Evolutionary conservation across 305 asterid genomes (phyloP), one percentile per base, ranked within the genome.

Genomic region (Petunia hybrid): DNA sequence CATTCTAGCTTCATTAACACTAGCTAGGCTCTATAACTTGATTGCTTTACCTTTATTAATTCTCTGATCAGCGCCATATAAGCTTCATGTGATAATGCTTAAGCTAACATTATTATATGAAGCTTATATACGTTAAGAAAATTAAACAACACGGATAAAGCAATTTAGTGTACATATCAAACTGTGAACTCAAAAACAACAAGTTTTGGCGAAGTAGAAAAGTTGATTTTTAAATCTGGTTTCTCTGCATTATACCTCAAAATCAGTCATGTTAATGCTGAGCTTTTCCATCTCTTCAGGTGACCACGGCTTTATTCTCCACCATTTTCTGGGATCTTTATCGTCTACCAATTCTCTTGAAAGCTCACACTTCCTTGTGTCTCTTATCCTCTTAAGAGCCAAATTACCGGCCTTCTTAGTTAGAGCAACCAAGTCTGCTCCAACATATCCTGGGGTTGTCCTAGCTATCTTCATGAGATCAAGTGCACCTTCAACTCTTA

Each of bases 401-500:
- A 93, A 82, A 83, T 89, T 90, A 71, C 97, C 97, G 85, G 98
- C 97, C 87, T 89, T 89, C 82, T 89, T 85, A 13, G 89, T 86
- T 8, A 95, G 87, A 42, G 92, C 93, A 42, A 85, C 92, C 89
- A 95, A 87, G 88, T 95, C 98, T 75, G 97, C 98, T 85, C 99
- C 98, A 74, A 92, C 97, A 85, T 90, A 94, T 12, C 98, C 98
- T 1, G 98, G 88, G 73, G 98, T 94, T 78, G 90, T 82, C 82
- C 95, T 88, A 78, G 98, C 97, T 88, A 94, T 81, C 86, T 90
- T 91, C 76, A n/a, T 60, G 81, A 94, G 89, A 91, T 95, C 97
- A 86, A 94, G 86, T 43, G 89, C 81, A 67, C 97, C 99, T 81
- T 95, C 98, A 80, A 94, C 89, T 85, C 84, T 91, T 66, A 94